phyloP scores from a whole-genome alignment of 768 basidiomycete species.

The Boletus rubropictus region DNA sequence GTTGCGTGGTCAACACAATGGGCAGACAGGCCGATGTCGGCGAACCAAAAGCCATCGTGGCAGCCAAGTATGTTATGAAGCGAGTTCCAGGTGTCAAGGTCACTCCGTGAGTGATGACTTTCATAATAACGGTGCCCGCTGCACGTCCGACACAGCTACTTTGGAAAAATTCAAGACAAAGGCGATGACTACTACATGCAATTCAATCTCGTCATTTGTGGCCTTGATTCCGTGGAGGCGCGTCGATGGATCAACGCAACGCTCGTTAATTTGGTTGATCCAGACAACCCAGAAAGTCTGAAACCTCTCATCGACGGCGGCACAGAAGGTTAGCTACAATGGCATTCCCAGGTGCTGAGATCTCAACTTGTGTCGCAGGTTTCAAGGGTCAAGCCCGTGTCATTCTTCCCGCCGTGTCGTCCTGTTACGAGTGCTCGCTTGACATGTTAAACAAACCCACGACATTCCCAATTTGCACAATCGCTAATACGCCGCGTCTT shows the following conservation, averaged over 20 bases:
- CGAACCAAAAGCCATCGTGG: constrained; percentile 86
- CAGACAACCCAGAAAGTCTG: constrained; percentile 86
- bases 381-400: constrained; percentile 99
- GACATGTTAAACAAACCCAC: constrained; percentile 98
- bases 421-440: constrained; percentile 97
- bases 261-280: constrained; percentile 88
- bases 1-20: not conserved
- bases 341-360: not conserved
- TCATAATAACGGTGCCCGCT: constrained; percentile 2
- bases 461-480: constrained; percentile 96
- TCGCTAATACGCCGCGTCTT: constrained; percentile 95
- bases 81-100: constrained; percentile 95
- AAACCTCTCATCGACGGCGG: constrained; percentile 98
- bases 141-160: constrained; percentile 53
- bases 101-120: constrained; percentile 66
- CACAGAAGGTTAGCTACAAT: constrained; percentile 70
- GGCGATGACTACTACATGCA: constrained; percentile 91
- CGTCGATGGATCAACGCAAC: constrained; percentile 99
- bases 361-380: constrained; percentile 42
- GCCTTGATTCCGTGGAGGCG: constrained; percentile 95
- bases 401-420: constrained; percentile 89
- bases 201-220: constrained; percentile 96
- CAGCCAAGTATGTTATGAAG: constrained; percentile 95
- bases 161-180: constrained; percentile 98
- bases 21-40: constrained; percentile 85